These are phyloP conservation scores for Globisporangium lucens DNA, from an alignment of 352 stramenopile species.

Conservation along the genomic window DNA sequence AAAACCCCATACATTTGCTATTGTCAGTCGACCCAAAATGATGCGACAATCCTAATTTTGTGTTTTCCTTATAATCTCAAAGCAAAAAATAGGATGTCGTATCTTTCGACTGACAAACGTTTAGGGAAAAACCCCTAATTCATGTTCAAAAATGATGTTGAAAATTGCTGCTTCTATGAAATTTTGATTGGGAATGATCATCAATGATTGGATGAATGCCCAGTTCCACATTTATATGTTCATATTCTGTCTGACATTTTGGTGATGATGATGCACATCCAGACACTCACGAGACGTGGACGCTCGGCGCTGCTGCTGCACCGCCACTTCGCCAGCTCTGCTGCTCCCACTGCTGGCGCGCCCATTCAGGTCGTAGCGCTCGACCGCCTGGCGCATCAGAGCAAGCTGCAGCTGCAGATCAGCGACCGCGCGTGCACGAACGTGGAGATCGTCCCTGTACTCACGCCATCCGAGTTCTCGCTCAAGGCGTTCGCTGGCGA, in stretches of 20 bases:
- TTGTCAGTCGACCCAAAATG: no score
- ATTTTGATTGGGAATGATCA: no score
- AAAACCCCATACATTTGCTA: no score
- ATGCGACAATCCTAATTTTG: no score
- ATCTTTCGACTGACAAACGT: no score
- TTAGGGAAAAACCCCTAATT: no score
- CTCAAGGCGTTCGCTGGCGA: conserved; percentile 24
- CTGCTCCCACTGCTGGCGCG: neutral
- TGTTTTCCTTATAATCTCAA: no score
- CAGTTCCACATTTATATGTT: no score
- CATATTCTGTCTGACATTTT: neutral
- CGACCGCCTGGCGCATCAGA: conserved; percentile 35
- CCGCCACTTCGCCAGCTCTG: conserved; percentile 3
- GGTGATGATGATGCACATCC: neutral
- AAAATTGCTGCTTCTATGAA: no score
- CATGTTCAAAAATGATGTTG: no score
- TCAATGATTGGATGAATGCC: no score
- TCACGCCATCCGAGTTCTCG: conserved; percentile 47
- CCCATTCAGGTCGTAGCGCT: conserved; percentile 31
- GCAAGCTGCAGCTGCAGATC: conserved; percentile 41
- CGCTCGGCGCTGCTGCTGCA: conserved; percentile 7
- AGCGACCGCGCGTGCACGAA: conserved; percentile 27
- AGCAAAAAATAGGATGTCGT: no score
- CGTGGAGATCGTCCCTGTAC: conserved; percentile 48
- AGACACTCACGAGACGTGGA: neutral